Evolutionary conservation across 441 rosid genomes (phyloP), one percentile per base, ranked within the genome.

Genomic region (Euphorbia celastroides): DNA sequence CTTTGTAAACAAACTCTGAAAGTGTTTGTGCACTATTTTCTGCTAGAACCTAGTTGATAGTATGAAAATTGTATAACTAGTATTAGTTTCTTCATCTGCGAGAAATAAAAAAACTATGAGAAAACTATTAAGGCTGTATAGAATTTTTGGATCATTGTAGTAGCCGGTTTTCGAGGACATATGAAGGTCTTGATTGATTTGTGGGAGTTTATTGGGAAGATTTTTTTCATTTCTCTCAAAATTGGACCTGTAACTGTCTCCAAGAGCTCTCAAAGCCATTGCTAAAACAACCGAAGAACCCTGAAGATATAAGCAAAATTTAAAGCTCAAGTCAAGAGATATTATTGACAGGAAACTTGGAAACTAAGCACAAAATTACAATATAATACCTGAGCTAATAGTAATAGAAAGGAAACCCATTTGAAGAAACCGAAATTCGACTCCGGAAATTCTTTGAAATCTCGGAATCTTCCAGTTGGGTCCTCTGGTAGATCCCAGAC

Each of bases 401-500:
- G 11, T 14, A 80, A 62, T 46, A 76, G 48, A 52, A 80, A 42
- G 60, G 71, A 75, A 69, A 83, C 75, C 84, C 84, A 79, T 77
- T 75, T 71, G 70, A 71, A 82, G 72, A 69, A 42, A 66, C 81
- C 76, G 17, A 70, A 50, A 55, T 85, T 81, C 0, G 87, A 80
- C 57, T 77, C 16, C 31, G 83, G 79, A 65, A 82, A 83, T 14
- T 78, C 73, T 68, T 71, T 73, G 62, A 86, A 80, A 65, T 80
- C 82, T 19, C 66, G 78, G 56, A 83, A 70, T 60, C 81, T 83
- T 10, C 85, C 86, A 0, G 86, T 86, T 31, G 81, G 83, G 74
- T 86, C 88, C 66, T 83, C 81, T 0, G 90, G 90, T 26, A 86
- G 69, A 77, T 80, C 82, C 90, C 90, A 81, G 22, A 80, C 82